Percentiles rank a stretch among this genome's conserved stretches.
phyloP scores from a whole-genome alignment of 2,329 filamentous ascomycete genomes.

The Aulographum hederae region DNA sequence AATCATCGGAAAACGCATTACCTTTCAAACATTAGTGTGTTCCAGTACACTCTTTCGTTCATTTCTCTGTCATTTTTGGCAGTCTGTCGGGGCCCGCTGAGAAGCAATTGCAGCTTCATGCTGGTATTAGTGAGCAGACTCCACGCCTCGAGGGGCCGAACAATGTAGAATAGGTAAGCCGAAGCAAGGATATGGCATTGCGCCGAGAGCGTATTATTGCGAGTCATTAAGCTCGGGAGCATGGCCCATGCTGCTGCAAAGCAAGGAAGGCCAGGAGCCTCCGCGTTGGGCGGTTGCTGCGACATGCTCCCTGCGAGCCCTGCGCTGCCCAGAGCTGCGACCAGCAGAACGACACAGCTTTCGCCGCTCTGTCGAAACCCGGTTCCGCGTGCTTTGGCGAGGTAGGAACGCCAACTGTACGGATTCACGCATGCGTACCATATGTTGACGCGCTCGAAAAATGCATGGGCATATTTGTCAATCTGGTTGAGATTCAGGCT shows the following conservation, averaged over 20 bases:
- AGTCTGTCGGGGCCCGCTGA: slow-evolving; percentile 55
- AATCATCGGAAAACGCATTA: slow-evolving; percentile 3
- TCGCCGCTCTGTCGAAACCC: slow-evolving; percentile 64
- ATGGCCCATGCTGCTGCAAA: slow-evolving; percentile 68
- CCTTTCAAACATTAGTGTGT: slow-evolving; percentile 60
- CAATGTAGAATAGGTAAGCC: slow-evolving; percentile 68
- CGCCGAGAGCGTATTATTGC: slow-evolving; percentile 58
- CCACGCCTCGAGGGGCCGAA: slow-evolving; percentile 70
- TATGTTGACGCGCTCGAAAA: slow-evolving; percentile 64
- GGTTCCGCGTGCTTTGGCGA: slow-evolving; percentile 55
- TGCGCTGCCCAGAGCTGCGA: slow-evolving; percentile 60
- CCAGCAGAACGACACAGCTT: slow-evolving; percentile 65
- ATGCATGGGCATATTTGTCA: slow-evolving; percentile 56
- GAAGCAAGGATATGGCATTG: slow-evolving; percentile 69
- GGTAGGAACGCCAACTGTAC: slow-evolving; percentile 60
- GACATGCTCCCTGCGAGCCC: slow-evolving; percentile 62
- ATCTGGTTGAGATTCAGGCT: slow-evolving; percentile 59
- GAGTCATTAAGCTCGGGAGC: slow-evolving; percentile 60
- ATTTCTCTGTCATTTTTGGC: slow-evolving; percentile 54
- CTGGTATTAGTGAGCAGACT: slow-evolving; percentile 61
- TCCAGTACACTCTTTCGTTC: slow-evolving; percentile 69
- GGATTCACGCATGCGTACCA: slow-evolving; percentile 80
- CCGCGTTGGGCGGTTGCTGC: slow-evolving; percentile 45
- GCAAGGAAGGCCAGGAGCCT: slow-evolving; percentile 59
- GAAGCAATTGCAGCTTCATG: slow-evolving; percentile 61